Evolutionary conservation across 352 stramenopile genomes (phyloP), one percentile per base, ranked within the genome.

Genomic region (Achlya hypogyna): DNA sequence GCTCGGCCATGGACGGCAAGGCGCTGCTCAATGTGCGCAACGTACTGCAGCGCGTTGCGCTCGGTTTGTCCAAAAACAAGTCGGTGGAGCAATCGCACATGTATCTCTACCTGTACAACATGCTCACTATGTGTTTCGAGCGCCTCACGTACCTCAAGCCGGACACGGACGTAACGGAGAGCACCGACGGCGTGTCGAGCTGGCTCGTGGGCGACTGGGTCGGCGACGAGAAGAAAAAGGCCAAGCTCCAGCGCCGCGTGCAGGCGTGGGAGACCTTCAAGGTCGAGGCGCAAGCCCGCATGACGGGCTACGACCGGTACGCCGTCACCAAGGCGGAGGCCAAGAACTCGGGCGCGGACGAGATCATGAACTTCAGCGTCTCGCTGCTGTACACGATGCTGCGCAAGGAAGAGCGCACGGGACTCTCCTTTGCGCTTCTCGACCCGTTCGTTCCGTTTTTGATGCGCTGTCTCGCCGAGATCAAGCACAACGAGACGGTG

Each of bases 391-490:
- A 86, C 45, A 79, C 82, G n/a, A 84, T 90, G 59, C 65, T 93
- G 1, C 75, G 78, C 32, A 53, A 71, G 31, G 71, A 65, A 20
- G 43, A 65, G 53, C 64, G 75, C 23, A 66, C 78, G n/a, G 31
- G 31, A 1, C 49, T 56, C 31, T 56, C 49, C 10, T 40, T 74
- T 31, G 59, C 75, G 32, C 87, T 98, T 66, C 75, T 97, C 4
- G 92, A 98, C 69, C 94, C 94, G 18, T 93, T 98, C 65, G 84
- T 98, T 29, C 86, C 83, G 12, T 72, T 97, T 54, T 71, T 98
- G 20, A 93, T 97, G 70, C 84, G 89, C 4, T 98, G 91, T 67
- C 82, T 96, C 1, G 79, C 78, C 28, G 87, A 91, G 53, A 97
- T 86, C 52, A 96, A 95, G 74, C 91, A 97, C 74, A 95, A 90